Conservation (phyloP, 805 yeast genomes). For the Hanseniaspora vineae region DNA sequence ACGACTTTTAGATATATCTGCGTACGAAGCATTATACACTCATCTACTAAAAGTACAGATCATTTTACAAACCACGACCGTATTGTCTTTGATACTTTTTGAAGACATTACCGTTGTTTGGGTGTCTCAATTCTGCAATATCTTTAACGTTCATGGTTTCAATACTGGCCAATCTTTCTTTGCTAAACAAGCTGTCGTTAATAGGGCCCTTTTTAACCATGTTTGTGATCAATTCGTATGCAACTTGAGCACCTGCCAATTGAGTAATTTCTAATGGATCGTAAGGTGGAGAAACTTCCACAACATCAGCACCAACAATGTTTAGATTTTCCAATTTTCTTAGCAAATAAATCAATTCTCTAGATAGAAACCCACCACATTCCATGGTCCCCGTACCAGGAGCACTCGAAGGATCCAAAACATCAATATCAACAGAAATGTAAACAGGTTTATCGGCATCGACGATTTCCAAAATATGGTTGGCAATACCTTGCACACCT, state of each 20-base stretch:
- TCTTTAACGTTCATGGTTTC: neutral
- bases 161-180: neutral
- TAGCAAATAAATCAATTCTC: conserved; percentile 48
- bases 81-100: neutral
- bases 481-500: conserved; percentile 37
- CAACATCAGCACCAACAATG: conserved; percentile 64
- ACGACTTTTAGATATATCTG: too few relatives aligned
- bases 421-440: conserved; percentile 68
- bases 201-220: conserved; percentile 53
- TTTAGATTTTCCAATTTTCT: conserved; percentile 49
- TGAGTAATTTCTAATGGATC: conserved; percentile 56
- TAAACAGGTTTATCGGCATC: conserved; percentile 59
- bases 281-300: conserved; percentile 57
- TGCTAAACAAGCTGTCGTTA: conserved; percentile 1
- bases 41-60: too few relatives aligned
- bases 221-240: conserved; percentile 55
- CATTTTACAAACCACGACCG: neutral
- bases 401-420: conserved; percentile 59
- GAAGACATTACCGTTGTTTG: neutral
- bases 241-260: conserved; percentile 59
- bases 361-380: conserved; percentile 57
- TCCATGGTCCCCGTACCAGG: conserved; percentile 78
- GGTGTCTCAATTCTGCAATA: neutral
- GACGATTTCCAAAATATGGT: conserved; percentile 38
- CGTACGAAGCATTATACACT: too few relatives aligned